phyloP scores from a whole-genome alignment of 202 grass and related monocot species.

The Panicum hallii region DNA sequence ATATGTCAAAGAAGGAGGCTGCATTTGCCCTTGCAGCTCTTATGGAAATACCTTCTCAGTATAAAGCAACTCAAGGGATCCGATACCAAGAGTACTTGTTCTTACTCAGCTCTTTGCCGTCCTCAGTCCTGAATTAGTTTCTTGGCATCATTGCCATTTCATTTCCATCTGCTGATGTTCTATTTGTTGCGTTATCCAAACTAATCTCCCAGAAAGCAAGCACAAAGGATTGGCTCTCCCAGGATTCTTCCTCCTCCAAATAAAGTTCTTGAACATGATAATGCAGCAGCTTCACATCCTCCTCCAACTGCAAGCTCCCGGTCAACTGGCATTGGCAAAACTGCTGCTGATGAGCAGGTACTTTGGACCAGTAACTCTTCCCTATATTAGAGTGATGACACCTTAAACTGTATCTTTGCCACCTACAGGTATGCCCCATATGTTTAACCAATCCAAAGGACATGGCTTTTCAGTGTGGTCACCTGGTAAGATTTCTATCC shows the following conservation, averaged over 20 bases:
- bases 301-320: constrained; percentile 39
- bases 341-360: constrained; percentile 66
- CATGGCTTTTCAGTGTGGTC: constrained; percentile 96
- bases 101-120: constrained; percentile 29
- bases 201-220: constrained; percentile 41
- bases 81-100: constrained; percentile 53
- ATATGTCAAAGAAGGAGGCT: constrained; percentile 86
- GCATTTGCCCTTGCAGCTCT: constrained; percentile 89
- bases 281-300: constrained; percentile 52
- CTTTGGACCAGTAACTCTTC: neutral
- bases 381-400: constrained; percentile 10
- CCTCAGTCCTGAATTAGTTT: constrained; percentile 19
- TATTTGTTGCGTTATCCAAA: constrained; percentile 24
- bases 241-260: constrained; percentile 85
- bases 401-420: constrained; percentile 30
- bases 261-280: constrained; percentile 68
- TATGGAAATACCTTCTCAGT: constrained; percentile 90
- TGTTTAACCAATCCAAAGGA: constrained; percentile 94
- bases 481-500: constrained; percentile 69
- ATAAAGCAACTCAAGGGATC: constrained; percentile 76
- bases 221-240: constrained; percentile 42
- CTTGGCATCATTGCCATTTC: neutral
- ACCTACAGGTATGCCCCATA: constrained; percentile 81
- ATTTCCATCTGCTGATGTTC: constrained; percentile 15
- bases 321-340: constrained; percentile 40